phyloP scores from a whole-genome alignment of 108 stramenopile species.

The Discostella pseudostelligera region DNA sequence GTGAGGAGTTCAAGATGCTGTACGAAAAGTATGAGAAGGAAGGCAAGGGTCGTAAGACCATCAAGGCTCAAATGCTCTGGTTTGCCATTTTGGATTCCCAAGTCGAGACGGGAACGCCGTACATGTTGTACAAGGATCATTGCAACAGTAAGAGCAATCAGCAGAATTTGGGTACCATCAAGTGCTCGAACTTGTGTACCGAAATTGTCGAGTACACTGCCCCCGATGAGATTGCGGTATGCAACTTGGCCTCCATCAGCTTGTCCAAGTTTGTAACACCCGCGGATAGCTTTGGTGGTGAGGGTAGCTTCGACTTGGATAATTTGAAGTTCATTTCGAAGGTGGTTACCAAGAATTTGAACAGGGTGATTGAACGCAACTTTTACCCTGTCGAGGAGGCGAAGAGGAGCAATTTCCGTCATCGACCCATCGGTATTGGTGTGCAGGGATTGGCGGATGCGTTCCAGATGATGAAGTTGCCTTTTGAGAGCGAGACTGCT shows the following conservation, averaged over 20 bases:
- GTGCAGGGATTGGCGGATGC: conserved; percentile 99
- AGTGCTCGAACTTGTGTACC: conserved; percentile 96
- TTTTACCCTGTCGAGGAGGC: conserved; percentile 95
- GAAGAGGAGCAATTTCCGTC: conserved; percentile 89
- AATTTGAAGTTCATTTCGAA: conserved; percentile 84
- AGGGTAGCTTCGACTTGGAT: conserved; percentile 82
- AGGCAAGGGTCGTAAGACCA: conserved; percentile 86
- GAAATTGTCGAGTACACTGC: conserved; percentile 99
- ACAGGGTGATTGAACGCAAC: conserved; percentile 98
- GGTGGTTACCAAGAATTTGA: conserved; percentile 96
- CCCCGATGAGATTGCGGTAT: conserved; percentile 98
- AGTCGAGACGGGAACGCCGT: conserved; percentile 99
- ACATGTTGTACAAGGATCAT: conserved; percentile 99
- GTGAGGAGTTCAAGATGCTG: conserved; percentile 90
- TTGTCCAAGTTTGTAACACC: conserved; percentile 90
- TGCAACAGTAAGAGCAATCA: conserved; percentile 99
- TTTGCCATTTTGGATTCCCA: conserved; percentile 97
- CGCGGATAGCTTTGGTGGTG: conserved; percentile 45
- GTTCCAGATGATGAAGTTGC: conserved; percentile 93
- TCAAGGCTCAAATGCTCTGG: conserved; percentile 98
- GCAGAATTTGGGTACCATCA: conserved; percentile 97
- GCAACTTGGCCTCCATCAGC: conserved; percentile 98
- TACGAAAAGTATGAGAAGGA: conserved; percentile 95
- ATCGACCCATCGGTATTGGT: conserved; percentile 99
- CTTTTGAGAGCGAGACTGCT: conserved; percentile 92